These are phyloP conservation scores for Lepidopterella palustris DNA, from an alignment of 495 filamentous ascomycete genomes.

Conservation along the genomic window DNA sequence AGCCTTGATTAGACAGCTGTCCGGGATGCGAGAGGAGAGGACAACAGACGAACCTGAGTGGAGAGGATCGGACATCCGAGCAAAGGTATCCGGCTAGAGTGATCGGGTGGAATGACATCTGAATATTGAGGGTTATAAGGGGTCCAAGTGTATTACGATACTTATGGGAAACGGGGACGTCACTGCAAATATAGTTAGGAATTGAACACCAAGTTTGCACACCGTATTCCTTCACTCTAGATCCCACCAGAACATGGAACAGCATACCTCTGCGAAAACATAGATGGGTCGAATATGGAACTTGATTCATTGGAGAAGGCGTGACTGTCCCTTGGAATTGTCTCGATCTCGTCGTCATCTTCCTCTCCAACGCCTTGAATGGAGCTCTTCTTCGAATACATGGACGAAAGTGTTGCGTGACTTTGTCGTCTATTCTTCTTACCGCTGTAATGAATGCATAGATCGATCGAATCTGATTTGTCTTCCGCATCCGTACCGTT, in stretches of 20 bases:
- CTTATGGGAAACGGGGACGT: slow-evolving; percentile 9
- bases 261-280: slow-evolving; percentile 6
- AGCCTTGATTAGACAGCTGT: background rate
- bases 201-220: background rate
- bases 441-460: background rate
- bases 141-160: slow-evolving; percentile 1
- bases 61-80: background rate
- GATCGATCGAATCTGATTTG: background rate
- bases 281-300: slow-evolving; percentile 9
- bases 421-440: slow-evolving; percentile 1
- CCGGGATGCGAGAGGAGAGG: background rate
- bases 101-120: slow-evolving; percentile 42
- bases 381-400: slow-evolving; percentile 5
- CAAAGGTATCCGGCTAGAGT: slow-evolving; percentile 37
- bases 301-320: background rate
- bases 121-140: slow-evolving; percentile 34
- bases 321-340: slow-evolving; percentile 8
- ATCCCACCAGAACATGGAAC: background rate
- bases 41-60: background rate
- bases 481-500: background rate
- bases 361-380: background rate
- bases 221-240: background rate
- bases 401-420: slow-evolving; percentile 15
- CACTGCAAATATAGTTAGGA: slow-evolving; percentile 4
- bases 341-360: slow-evolving; percentile 25